These are phyloP conservation scores for Chrysoporthe puriensis DNA, from an alignment of 2,329 filamentous ascomycete genomes.

Conservation along the genomic window DNA sequence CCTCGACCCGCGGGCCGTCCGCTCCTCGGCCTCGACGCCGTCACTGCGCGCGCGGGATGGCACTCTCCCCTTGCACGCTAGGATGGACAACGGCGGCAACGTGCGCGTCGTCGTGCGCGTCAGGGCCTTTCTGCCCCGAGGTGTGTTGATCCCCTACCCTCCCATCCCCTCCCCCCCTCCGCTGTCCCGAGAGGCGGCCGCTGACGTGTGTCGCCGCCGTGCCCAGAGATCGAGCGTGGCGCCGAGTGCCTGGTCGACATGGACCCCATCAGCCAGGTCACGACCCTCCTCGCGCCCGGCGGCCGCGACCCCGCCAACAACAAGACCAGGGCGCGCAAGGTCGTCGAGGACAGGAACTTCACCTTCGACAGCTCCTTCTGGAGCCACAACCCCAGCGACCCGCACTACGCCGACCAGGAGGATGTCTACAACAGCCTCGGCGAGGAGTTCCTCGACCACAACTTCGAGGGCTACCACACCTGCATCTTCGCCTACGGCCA, in stretches of 20 bases:
- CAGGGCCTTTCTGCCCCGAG: constrained; percentile 76
- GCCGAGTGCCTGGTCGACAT: constrained; percentile 88
- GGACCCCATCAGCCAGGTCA: constrained; percentile 85
- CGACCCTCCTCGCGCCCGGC: constrained; percentile 66
- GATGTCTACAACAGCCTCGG: constrained; percentile 93
- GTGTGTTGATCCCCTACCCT: constrained; percentile 44
- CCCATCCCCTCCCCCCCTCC: not conserved
- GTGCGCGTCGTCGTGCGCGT: constrained; percentile 83
- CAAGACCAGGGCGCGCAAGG: constrained; percentile 69
- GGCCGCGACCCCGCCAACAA: constrained; percentile 54
- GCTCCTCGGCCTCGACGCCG: constrained; percentile 76
- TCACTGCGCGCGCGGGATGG: constrained; percentile 75
- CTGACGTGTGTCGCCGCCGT: not conserved
- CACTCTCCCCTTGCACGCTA: constrained; percentile 59
- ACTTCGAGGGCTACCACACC: constrained; percentile 98
- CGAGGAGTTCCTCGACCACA: constrained; percentile 97
- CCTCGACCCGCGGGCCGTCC: constrained; percentile 45
- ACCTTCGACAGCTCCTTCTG: constrained; percentile 98
- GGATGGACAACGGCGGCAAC: constrained; percentile 70
- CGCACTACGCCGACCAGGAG: constrained; percentile 88
- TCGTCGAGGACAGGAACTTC: constrained; percentile 86
- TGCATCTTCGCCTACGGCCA: constrained; percentile 99
- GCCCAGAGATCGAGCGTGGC: constrained; percentile 75
- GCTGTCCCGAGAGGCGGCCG: not conserved
- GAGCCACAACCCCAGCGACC: constrained; percentile 80